phyloP scores from a whole-genome alignment of 1,284 basidiomycete species.

The Vanrija sp. region DNA sequence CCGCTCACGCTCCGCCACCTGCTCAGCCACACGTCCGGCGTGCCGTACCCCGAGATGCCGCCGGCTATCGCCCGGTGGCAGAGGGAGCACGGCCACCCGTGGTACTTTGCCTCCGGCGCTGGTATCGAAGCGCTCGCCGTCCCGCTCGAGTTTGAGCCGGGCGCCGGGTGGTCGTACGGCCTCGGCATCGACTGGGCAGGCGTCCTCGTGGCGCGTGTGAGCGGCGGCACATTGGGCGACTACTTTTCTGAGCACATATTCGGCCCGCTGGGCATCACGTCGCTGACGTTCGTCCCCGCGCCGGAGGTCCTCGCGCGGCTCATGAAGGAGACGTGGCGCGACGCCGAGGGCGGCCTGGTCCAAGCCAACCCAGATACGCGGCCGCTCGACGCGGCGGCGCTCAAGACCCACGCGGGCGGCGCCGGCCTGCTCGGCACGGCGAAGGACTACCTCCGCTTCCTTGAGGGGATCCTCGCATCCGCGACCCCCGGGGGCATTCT shows the following conservation, averaged over 20 bases:
- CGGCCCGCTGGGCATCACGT: slow-evolving; percentile 29
- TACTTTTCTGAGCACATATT: slow-evolving; percentile 35
- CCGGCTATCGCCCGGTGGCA: slow-evolving; percentile 5
- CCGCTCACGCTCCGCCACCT: slow-evolving; percentile 37
- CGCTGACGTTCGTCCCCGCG: slow-evolving; percentile 30
- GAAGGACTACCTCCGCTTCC: slow-evolving; percentile 34
- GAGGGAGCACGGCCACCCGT: neutral
- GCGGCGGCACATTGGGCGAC: slow-evolving; percentile 6
- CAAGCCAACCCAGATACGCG: neutral
- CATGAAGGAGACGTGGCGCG: slow-evolving; percentile 7
- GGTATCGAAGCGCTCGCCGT: slow-evolving; percentile 12
- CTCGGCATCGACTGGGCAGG: slow-evolving; percentile 16
- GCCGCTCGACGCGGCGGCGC: neutral
- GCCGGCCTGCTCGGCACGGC: slow-evolving; percentile 37
- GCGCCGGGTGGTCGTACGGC: slow-evolving; percentile 15
- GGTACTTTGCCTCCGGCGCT: slow-evolving; percentile 9
- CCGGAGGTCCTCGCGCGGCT: slow-evolving; percentile 15
- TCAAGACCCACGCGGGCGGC: slow-evolving; percentile 23
- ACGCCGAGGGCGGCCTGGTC: neutral
- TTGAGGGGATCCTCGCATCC: slow-evolving; percentile 24
- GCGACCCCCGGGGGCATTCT: neutral
- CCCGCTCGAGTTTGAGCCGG: slow-evolving; percentile 22
- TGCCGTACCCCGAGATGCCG: slow-evolving; percentile 3
- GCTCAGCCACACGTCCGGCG: slow-evolving; percentile 29
- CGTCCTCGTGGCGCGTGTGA: slow-evolving; percentile 16